A percentile compares a stretch with the other conserved stretches of the same genome.
Conservation (phyloP, 2,329 filamentous ascomycete species). For the Hypoxylon sp. region DNA sequence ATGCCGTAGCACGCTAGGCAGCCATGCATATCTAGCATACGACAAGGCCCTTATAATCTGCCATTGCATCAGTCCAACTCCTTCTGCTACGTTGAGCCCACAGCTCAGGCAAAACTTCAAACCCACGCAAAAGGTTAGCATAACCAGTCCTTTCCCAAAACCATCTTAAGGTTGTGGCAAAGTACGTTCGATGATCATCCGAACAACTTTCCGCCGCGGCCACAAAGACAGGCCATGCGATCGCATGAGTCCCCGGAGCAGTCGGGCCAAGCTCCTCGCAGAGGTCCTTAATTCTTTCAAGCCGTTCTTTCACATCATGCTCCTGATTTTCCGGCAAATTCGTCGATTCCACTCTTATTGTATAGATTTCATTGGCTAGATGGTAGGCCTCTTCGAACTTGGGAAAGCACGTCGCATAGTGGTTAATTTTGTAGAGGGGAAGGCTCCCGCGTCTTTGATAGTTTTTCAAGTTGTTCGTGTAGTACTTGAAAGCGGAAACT, state of each 20-base stretch:
- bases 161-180: not conserved
- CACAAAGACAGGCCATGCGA: slow-evolving; percentile 34
- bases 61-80: slow-evolving; percentile 11
- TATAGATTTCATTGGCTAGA: slow-evolving; percentile 18
- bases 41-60: slow-evolving; percentile 22
- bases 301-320: not conserved
- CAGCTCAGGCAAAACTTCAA: slow-evolving; percentile 15
- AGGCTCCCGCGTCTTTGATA: not conserved
- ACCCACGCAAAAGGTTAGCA: slow-evolving; percentile 11
- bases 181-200: slow-evolving; percentile 13
- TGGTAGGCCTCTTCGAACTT: slow-evolving; percentile 14
- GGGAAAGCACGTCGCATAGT: slow-evolving; percentile 10
- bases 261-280: slow-evolving; percentile 18
- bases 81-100: slow-evolving; percentile 13
- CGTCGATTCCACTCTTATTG: slow-evolving; percentile 1
- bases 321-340: not conserved
- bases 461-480: slow-evolving; percentile 8
- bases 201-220: slow-evolving; percentile 24
- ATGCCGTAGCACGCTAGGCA: not conserved
- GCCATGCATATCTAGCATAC: slow-evolving; percentile 9
- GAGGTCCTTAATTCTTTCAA: slow-evolving; percentile 1
- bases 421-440: not conserved
- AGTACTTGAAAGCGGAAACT: slow-evolving; percentile 15
- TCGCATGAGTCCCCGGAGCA: slow-evolving; percentile 12
- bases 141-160: slow-evolving; percentile 23